These are phyloP conservation scores for Tulasnella calospora DNA, from an alignment of 768 basidiomycete species.

Conservation along the genomic window DNA sequence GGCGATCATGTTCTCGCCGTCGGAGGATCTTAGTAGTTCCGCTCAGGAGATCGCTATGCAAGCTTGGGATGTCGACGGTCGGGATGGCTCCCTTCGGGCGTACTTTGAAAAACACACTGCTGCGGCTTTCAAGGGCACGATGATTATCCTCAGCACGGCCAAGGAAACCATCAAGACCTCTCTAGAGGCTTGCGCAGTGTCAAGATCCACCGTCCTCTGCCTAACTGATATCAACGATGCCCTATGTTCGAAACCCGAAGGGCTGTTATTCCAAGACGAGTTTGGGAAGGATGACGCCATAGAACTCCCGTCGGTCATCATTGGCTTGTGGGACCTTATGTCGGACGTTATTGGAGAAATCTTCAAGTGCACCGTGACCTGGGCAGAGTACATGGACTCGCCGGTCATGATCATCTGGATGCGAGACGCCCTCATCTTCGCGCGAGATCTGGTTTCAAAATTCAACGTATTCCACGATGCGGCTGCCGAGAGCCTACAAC, in stretches of 20 bases:
- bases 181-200: slow-evolving; percentile 83
- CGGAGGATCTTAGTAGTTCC: slow-evolving; percentile 64
- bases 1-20: slow-evolving; percentile 74
- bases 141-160: slow-evolving; percentile 63
- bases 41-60: slow-evolving; percentile 77
- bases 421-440: slow-evolving; percentile 95
- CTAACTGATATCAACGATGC: slow-evolving; percentile 89
- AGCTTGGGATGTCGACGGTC: slow-evolving; percentile 84
- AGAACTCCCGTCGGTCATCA: slow-evolving; percentile 52
- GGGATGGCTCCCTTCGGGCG: slow-evolving; percentile 79
- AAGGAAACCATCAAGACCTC: slow-evolving; percentile 53
- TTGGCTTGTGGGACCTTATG: slow-evolving; percentile 78
- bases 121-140: slow-evolving; percentile 64
- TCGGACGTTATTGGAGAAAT: slow-evolving; percentile 73
- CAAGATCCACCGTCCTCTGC: slow-evolving; percentile 85
- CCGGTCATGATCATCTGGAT: slow-evolving; percentile 94
- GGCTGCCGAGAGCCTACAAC: slow-evolving; percentile 30
- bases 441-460: slow-evolving; percentile 75
- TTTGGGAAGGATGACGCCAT: slow-evolving; percentile 47
- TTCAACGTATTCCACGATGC: slow-evolving; percentile 74
- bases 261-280: slow-evolving; percentile 54
- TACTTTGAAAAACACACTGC: slow-evolving; percentile 64
- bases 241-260: slow-evolving; percentile 67
- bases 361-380: slow-evolving; percentile 75
- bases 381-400: slow-evolving; percentile 76